These are phyloP conservation scores for Blastomyces parvus DNA, from an alignment of 2,329 filamentous ascomycete species.

Conservation along the genomic window DNA sequence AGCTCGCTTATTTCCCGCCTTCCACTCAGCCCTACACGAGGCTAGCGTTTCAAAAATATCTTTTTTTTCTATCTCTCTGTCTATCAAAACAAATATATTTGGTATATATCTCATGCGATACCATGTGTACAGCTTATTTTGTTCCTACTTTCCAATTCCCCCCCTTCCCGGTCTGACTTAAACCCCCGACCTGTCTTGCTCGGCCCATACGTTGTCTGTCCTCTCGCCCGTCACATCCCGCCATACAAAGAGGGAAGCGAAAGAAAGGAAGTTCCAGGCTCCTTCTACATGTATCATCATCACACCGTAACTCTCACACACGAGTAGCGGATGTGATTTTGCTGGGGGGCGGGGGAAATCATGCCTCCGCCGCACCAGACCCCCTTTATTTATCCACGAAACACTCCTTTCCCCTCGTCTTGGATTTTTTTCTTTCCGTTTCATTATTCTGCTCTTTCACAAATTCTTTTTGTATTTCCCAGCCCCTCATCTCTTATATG, in stretches of 20 bases:
- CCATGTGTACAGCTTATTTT: constrained; percentile 2
- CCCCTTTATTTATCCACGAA: background rate
- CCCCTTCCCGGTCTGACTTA: background rate
- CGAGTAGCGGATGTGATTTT: background rate
- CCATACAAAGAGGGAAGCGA: background rate
- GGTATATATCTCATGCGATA: constrained; percentile 2
- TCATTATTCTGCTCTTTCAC: background rate
- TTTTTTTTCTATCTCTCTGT: background rate
- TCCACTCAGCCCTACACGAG: background rate
- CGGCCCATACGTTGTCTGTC: background rate
- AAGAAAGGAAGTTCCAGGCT: background rate
- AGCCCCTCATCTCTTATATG: background rate
- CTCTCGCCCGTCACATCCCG: background rate
- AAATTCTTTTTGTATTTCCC: background rate
- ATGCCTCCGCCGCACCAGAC: background rate
- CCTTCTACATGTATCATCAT: background rate
- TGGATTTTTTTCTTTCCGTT: background rate
- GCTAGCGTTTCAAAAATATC: background rate
- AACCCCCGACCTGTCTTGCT: background rate
- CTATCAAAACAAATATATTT: constrained; percentile 3
- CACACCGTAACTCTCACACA: background rate
- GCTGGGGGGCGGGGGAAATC: background rate
- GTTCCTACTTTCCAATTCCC: background rate
- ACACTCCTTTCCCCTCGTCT: background rate
- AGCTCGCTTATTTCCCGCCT: background rate